Percentiles rank a stretch among this genome's conserved stretches.
Evolutionary conservation across 2,329 filamentous ascomycete species (phyloP).

Genomic region (Ceratocystis eucalypticola): DNA sequence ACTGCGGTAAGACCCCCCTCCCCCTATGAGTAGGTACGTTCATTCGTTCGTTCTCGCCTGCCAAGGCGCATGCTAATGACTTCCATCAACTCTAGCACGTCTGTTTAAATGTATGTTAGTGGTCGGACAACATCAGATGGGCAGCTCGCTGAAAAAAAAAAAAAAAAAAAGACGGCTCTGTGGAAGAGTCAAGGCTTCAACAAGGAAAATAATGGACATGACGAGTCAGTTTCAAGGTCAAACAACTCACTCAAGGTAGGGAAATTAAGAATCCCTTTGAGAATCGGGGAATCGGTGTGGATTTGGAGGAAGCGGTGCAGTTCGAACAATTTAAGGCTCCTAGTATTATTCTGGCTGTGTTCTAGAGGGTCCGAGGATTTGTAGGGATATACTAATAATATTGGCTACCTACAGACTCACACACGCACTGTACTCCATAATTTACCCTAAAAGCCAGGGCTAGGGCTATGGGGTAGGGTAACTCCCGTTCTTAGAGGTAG

Average conservation of each 20-base stretch:
- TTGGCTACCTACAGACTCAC: too few relatives aligned
- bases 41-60: too few relatives aligned
- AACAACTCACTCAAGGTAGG: not conserved
- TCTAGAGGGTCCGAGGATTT: not conserved
- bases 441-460: too few relatives aligned
- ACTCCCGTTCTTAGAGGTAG: not conserved
- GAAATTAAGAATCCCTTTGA: not conserved
- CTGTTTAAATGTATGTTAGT: too few relatives aligned
- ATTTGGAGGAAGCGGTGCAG: not conserved
- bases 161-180: not conserved
- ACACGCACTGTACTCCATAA: too few relatives aligned
- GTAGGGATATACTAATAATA: too few relatives aligned
- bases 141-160: too few relatives aligned
- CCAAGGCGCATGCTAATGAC: too few relatives aligned
- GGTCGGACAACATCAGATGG: too few relatives aligned
- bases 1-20: too few relatives aligned
- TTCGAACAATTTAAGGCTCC: not conserved
- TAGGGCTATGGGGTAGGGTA: not conserved
- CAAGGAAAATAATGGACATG: not conserved
- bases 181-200: not conserved
- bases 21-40: too few relatives aligned
- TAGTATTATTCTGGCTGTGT: not conserved
- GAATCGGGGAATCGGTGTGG: not conserved
- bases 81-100: too few relatives aligned
- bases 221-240: conserved; percentile 3